These are phyloP conservation scores for Aspergillus eucalypticola DNA, from an alignment of 2,329 filamentous ascomycete genomes.

Conservation along the genomic window DNA sequence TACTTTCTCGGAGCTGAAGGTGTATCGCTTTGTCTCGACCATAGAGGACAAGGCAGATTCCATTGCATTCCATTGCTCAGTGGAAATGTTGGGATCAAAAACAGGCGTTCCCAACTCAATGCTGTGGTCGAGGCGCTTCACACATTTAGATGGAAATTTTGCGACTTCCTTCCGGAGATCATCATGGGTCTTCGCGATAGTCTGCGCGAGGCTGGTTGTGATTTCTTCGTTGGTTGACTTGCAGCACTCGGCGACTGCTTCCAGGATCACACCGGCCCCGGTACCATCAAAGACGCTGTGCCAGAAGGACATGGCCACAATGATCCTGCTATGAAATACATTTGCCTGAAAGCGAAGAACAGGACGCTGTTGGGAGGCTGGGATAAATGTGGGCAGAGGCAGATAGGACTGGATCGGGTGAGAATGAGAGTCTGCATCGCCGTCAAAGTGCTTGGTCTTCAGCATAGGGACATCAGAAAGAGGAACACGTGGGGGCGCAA, in stretches of 20 bases:
- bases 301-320: conserved; percentile 10
- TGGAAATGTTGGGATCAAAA: conserved; percentile 3
- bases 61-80: conserved; percentile 6
- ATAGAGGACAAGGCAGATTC: not conserved
- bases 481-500: not conserved
- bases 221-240: not conserved
- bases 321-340: conserved; percentile 9
- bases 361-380: conserved; percentile 8
- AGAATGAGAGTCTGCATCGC: not conserved
- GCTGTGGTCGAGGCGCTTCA: conserved; percentile 2
- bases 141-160: not conserved
- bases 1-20: conserved; percentile 3
- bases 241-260: conserved; percentile 10
- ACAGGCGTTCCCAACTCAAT: not conserved
- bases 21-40: not conserved
- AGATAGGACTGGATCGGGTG: not conserved
- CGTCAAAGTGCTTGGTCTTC: not conserved
- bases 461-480: conserved; percentile 8
- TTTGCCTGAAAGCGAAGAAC: conserved; percentile 17
- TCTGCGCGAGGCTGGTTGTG: not conserved
- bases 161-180: conserved; percentile 3
- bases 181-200: not conserved
- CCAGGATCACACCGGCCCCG: conserved; percentile 8
- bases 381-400: conserved; percentile 3
- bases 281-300: conserved; percentile 15